Percentiles rank a stretch among this genome's conserved stretches.
Evolutionary conservation across 495 filamentous ascomycete genomes (phyloP).

Genomic region (Penicillium arizonense): DNA sequence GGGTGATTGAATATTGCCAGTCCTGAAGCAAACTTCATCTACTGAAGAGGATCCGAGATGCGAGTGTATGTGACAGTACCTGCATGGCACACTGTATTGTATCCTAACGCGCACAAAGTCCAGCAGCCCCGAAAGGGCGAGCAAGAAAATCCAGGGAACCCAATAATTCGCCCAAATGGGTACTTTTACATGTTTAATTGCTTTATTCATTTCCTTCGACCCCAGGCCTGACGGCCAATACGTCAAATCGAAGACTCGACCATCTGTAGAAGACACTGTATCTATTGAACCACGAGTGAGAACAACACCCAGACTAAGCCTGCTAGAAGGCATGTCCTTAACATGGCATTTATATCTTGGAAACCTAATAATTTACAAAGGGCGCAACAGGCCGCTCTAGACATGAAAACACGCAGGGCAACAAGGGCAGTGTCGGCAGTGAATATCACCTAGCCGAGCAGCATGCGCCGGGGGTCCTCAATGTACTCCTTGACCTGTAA

Average conservation of each 20-base stretch:
- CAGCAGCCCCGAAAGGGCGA: too few species aligned
- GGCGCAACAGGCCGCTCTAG: conserved; percentile 16
- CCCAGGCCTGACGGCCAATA: too few species aligned
- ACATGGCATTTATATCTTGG: conserved; percentile 23
- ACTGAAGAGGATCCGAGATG: neutral
- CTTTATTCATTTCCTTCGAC: too few species aligned
- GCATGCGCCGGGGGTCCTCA: conserved; percentile 92
- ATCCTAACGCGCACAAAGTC: too few species aligned
- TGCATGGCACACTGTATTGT: too few species aligned
- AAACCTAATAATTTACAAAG: conserved; percentile 39
- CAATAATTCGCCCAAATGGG: too few species aligned
- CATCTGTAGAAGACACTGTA: too few species aligned
- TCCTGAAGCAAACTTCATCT: neutral
- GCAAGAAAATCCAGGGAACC: too few species aligned
- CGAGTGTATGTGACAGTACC: too few species aligned
- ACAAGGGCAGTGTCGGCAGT: neutral
- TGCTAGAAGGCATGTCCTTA: conserved; percentile 1
- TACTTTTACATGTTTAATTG: too few species aligned
- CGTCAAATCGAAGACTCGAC: too few species aligned
- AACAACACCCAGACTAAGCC: neutral
- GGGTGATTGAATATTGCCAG: conserved; percentile 19
- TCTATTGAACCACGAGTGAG: too few species aligned
- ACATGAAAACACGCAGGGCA: conserved; percentile 15
- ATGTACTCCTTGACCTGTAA: conserved; percentile 87
- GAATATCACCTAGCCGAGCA: conserved; percentile 53